phyloP scores from a whole-genome alignment of 106 monocot species.

The Narthecium ossifragum region DNA sequence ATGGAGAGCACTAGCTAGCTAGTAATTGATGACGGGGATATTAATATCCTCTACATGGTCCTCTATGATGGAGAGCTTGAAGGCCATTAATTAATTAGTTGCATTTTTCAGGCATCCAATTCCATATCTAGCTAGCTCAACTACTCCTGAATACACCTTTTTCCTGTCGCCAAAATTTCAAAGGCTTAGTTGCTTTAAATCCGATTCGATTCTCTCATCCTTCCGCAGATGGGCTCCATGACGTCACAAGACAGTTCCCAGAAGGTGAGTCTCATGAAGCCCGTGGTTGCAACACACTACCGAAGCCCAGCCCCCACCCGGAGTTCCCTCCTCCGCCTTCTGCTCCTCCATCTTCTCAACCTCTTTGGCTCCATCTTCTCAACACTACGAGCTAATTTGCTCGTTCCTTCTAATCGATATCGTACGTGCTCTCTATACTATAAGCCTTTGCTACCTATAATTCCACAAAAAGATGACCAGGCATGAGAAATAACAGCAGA shows the following conservation, averaged over 20 bases:
- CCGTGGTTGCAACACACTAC: slow-evolving; percentile 34
- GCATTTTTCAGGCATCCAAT: slow-evolving; percentile 23
- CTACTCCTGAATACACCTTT: slow-evolving; percentile 43
- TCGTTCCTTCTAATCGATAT: too few relatives aligned
- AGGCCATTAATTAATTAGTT: slow-evolving; percentile 19
- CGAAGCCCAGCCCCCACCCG: slow-evolving; percentile 40
- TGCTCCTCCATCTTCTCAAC: slow-evolving; percentile 25
- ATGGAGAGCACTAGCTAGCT: too few relatives aligned
- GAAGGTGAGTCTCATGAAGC: slow-evolving; percentile 53
- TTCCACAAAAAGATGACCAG: too few relatives aligned
- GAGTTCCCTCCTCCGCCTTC: slow-evolving; percentile 34
- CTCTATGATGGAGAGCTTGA: not conserved
- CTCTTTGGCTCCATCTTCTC: slow-evolving; percentile 9
- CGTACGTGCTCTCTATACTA: too few relatives aligned
- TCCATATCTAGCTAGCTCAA: slow-evolving; percentile 31
- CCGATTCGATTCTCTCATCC: too few relatives aligned
- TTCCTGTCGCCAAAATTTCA: slow-evolving; percentile 33
- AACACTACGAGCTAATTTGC: too few relatives aligned
- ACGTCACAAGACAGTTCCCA: slow-evolving; percentile 69
- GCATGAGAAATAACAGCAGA: too few relatives aligned
- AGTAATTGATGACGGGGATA: too few relatives aligned
- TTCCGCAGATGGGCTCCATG: slow-evolving; percentile 55
- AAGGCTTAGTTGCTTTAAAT: too few relatives aligned
- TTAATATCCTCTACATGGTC: too few relatives aligned
- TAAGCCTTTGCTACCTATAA: too few relatives aligned